phyloP scores from a whole-genome alignment of 2,329 filamentous ascomycete genomes.

The Didymosphaeria variabile region DNA sequence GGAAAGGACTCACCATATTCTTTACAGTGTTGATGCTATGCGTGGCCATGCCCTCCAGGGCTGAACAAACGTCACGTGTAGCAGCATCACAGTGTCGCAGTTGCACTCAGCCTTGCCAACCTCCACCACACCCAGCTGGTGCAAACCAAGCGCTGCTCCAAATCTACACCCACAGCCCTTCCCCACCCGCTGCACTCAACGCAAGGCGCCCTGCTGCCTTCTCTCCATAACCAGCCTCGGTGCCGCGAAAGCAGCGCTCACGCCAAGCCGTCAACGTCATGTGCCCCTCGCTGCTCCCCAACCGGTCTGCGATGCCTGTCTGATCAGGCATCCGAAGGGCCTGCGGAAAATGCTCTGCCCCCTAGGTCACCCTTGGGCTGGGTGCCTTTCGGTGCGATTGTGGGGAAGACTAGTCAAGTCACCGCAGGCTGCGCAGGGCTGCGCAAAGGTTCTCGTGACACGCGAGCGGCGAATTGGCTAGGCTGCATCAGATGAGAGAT shows the following conservation, averaged over 20 bases:
- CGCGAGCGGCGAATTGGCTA: conserved; percentile 1
- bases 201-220: conserved; percentile 6
- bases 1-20: too few relatives aligned
- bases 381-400: neutral
- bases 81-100: neutral
- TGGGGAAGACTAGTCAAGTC: neutral
- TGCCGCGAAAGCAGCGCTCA: neutral
- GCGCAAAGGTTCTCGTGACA: conserved; percentile 10
- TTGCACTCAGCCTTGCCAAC: neutral
- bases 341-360: neutral
- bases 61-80: too few relatives aligned
- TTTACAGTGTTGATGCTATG: too few relatives aligned
- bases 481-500: neutral
- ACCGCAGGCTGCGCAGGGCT: conserved; percentile 1
- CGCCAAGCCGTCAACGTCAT: conserved; percentile 14
- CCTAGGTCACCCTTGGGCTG: neutral
- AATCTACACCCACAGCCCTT: conserved; percentile 1
- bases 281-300: conserved; percentile 10
- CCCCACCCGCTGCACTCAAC: neutral
- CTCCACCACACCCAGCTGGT: neutral
- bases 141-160: neutral
- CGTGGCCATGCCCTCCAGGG: too few relatives aligned
- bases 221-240: neutral
- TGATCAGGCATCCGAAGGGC: neutral
- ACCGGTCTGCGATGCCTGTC: too few relatives aligned